Percentiles rank a stretch among this genome's conserved stretches.
Conservation (phyloP, 1,284 basidiomycete species). For the Ustanciosporium gigantosporum region DNA sequence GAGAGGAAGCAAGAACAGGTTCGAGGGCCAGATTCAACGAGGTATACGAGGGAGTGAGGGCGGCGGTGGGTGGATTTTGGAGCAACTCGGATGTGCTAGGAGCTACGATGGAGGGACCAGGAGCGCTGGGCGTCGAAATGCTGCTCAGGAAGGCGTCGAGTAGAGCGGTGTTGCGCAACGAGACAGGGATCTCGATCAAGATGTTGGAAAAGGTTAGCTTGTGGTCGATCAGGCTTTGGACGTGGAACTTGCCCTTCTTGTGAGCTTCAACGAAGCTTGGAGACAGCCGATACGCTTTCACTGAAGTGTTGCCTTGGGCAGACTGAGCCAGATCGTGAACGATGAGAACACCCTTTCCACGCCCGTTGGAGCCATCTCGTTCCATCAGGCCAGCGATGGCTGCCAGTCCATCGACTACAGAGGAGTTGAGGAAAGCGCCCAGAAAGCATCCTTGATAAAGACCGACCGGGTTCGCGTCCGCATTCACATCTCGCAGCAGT, state of each 20-base stretch:
- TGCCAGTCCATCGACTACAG: constrained; percentile 77
- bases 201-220: constrained; percentile 87
- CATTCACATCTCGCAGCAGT: constrained; percentile 85
- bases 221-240: constrained; percentile 77
- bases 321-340: constrained; percentile 60
- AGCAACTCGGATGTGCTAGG: constrained; percentile 42
- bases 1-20: constrained; percentile 57
- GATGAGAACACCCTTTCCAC: constrained; percentile 56
- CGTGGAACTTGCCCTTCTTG: constrained; percentile 83
- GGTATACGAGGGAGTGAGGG: constrained; percentile 50
- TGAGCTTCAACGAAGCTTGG: constrained; percentile 82
- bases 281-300: constrained; percentile 88
- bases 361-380: constrained; percentile 54
- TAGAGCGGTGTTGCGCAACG: constrained; percentile 83
- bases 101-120: constrained; percentile 57
- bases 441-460: constrained; percentile 97
- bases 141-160: constrained; percentile 81
- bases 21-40: constrained; percentile 57
- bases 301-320: constrained; percentile 80
- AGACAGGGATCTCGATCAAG: constrained; percentile 85
- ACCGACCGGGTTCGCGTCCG: constrained; percentile 91
- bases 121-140: constrained; percentile 65
- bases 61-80: constrained; percentile 49
- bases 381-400: constrained; percentile 56
- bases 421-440: constrained; percentile 66